Conservation (phyloP, 139 green algal genomes). For the Chlamydomonas sp. region DNA sequence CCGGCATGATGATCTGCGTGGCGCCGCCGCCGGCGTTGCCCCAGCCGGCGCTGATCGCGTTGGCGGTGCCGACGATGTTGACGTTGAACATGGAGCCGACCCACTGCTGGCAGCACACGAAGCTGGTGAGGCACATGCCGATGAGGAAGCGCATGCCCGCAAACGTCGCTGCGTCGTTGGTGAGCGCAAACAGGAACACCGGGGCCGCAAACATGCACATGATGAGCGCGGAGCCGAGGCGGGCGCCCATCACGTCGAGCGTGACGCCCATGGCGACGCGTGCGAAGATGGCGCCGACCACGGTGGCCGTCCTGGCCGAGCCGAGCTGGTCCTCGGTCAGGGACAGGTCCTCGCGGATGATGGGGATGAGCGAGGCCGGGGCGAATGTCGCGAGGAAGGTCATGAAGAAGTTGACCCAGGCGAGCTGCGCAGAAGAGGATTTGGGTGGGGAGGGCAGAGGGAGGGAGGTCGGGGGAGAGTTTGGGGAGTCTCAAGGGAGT, state of each 20-base stretch:
- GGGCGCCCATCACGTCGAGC: slow-evolving; percentile 69
- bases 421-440: slow-evolving; percentile 51
- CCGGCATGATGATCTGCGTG: slow-evolving; percentile 89
- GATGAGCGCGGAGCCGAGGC: slow-evolving; percentile 34
- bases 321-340: slow-evolving; percentile 50
- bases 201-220: slow-evolving; percentile 54
- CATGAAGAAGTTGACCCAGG: slow-evolving; percentile 81
- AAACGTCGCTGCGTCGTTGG: slow-evolving; percentile 38
- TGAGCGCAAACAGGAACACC: slow-evolving; percentile 64
- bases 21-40: no score
- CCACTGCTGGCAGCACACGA: slow-evolving; percentile 48
- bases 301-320: slow-evolving; percentile 39
- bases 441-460: not conserved
- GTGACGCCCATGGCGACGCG: slow-evolving; percentile 63
- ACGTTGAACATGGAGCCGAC: slow-evolving; percentile 73
- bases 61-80: slow-evolving; percentile 82
- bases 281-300: slow-evolving; percentile 57
- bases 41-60: slow-evolving; percentile 73
- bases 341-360: slow-evolving; percentile 76
- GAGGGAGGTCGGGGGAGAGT: not conserved
- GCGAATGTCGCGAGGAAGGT: slow-evolving; percentile 92
- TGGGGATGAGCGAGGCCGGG: slow-evolving; percentile 48
- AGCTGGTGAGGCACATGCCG: slow-evolving; percentile 54
- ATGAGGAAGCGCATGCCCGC: slow-evolving; percentile 59
- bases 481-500: not conserved